Evolutionary conservation across 805 yeast species (phyloP), one percentile per base, ranked within the genome.

Genomic region (Priceomyces castillae): DNA sequence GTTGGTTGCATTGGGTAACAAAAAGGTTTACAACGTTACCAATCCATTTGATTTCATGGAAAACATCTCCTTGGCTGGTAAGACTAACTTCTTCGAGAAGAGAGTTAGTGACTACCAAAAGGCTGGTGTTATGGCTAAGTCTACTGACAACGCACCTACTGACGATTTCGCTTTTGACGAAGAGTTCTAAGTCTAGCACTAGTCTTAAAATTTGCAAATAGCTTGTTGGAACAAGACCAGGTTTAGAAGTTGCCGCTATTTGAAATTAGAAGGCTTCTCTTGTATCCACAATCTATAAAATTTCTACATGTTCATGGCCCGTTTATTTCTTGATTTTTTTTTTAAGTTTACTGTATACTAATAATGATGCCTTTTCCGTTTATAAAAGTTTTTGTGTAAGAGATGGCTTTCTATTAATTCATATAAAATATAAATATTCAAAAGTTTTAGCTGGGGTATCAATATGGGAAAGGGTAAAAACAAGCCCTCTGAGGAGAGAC

Each of bases 21-120:
- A 84, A 72, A 90, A 90, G 76, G 77, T 78, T 53, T 92, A 80
- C 81, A 87, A 89, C 58, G 92, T 78, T 47, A 75, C 87, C 51
- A 92, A 92, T 68, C 99, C 99, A 67, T 92, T 92, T 66, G 99
- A 92, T 70, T 92, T 92, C 65, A 92, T 92, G 99, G 99, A 92
- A 77, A 92, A 94, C 77, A 92, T 92, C 61, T 92, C 98, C 7
- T 81, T 92, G 57, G 95, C 97, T 46, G 99, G 99, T 71, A 92
- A 92, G 81, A 92, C 99, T 58, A 92, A 94, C 78, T 92, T 92
- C 82, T 92, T 92, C 64, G 99, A 92, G 78, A 92, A 92, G 82
- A 86, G 99, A 74, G 99, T 92, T 46, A 86, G 96, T 46, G 99
- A 92, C 72, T 92, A 92, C 74, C 99, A 92, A 75, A 94, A 92